Conservation (phyloP, 164 flowering plant genomes). For the Stephania yunnanensis region DNA sequence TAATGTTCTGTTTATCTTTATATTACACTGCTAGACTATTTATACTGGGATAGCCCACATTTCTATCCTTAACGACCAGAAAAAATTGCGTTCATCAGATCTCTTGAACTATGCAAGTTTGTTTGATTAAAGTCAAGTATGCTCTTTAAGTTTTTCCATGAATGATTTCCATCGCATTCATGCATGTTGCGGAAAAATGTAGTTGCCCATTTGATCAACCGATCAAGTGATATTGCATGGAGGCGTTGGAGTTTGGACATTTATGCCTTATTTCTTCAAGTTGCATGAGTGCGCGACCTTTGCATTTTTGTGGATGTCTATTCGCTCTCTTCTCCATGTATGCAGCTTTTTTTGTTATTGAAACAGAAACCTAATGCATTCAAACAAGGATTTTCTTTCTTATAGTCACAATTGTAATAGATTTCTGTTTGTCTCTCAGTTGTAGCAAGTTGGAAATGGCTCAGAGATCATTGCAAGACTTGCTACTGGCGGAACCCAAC, state of each 20-base stretch:
- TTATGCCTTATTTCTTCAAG: background rate
- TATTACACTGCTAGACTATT: too few species aligned
- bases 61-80: background rate
- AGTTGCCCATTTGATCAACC: background rate
- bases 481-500: constrained; percentile 27
- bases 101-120: background rate
- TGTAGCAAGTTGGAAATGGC: constrained; percentile 15
- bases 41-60: too few species aligned
- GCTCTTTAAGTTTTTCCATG: too few species aligned
- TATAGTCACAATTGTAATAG: background rate
- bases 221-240: background rate
- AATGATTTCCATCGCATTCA: too few species aligned
- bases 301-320: background rate
- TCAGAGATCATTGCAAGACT: constrained; percentile 20
- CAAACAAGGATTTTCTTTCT: background rate
- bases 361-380: background rate
- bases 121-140: too few species aligned
- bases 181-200: too few species aligned
- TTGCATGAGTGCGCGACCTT: background rate
- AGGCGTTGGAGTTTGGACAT: background rate
- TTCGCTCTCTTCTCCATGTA: background rate
- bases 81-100: background rate
- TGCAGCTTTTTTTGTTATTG: background rate
- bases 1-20: too few species aligned
- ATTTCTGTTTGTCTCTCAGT: background rate